Evolutionary conservation across 306 rosid species (phyloP).

Genomic region (Cucumis cinereus): DNA sequence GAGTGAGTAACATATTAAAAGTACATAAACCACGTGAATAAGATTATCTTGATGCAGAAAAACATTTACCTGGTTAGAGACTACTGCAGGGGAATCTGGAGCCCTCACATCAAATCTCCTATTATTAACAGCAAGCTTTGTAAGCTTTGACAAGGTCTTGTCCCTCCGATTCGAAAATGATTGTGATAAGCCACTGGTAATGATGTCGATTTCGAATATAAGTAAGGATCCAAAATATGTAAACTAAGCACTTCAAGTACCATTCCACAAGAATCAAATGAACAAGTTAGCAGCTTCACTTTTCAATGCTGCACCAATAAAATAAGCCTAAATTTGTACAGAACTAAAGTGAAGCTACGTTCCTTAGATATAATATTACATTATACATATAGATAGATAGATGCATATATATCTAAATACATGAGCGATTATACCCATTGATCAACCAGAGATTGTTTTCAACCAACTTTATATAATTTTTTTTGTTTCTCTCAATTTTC

Average conservation of each 20-base stretch:
- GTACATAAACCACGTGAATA: slow-evolving; percentile 7
- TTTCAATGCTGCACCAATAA: neutral
- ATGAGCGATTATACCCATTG: neutral
- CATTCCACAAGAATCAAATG: neutral
- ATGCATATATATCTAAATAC: neutral
- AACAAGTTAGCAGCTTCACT: neutral
- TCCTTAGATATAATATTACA: neutral
- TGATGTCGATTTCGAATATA: neutral
- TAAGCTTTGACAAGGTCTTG: slow-evolving; percentile 52
- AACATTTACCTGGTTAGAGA: slow-evolving; percentile 59
- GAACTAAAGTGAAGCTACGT: neutral
- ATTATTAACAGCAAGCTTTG: slow-evolving; percentile 69
- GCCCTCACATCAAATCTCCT: slow-evolving; percentile 56
- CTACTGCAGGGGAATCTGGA: slow-evolving; percentile 62
- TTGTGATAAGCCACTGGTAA: slow-evolving; percentile 53
- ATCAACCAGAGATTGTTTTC: neutral
- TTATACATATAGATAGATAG: too few relatives aligned
- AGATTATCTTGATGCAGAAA: neutral
- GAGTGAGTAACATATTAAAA: neutral
- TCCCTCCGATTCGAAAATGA: slow-evolving; percentile 70
- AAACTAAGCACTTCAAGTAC: neutral
- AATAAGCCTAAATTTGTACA: neutral
- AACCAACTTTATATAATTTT: neutral
- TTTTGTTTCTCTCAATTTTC: neutral
- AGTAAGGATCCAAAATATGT: neutral